Evolutionary conservation across 2,329 filamentous ascomycete genomes (phyloP), one percentile per base, ranked within the genome.

Genomic region (Epichloe glyceriae): DNA sequence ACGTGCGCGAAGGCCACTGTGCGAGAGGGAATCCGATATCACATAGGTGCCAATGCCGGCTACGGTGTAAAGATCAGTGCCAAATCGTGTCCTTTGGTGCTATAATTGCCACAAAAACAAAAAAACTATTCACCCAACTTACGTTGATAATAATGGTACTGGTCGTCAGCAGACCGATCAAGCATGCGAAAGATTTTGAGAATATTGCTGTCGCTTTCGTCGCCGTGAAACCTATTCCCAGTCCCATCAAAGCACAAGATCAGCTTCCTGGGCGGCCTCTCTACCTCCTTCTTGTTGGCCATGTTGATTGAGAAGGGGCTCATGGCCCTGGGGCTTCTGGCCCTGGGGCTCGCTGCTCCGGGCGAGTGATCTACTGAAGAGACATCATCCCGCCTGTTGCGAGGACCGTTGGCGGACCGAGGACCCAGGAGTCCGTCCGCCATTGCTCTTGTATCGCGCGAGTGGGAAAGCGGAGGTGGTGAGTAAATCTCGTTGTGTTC

Each of bases 11-110:
- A 72, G 59, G 11, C 78, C 73, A 0, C 76, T 83, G 56, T 79
- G 76, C 1, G 75, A 76, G 42, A 84, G 68, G 8, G 74, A 78
- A 11, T 70, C 74, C 0, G 80, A 79, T 1, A 82, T 73, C 33
- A 86, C 75, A 58, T 88, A 88, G 0, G 85, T 88, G 14, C 85
- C 85, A 55, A 88, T 88, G 8, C 84, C 83, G 12, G 80, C 75
- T 79, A 51, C 3, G 12, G 10, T 12, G n/a, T 8, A 20, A 5
- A 40, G 8, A 47, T 56, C 17, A 58, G 50, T 33, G 41, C 39
- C 1, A 14, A 2, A 17, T 20, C 20, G 20, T 19, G 20, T 30
- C 1, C 15, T 20, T 11, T 4, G 19, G 6, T 47, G 15, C 11
- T 17, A 17, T 0, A 4, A 33, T n/a, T 0, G 1, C 22, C 30